Conservation (phyloP, 169 alveolate genomes). For the Plasmodium reichenowi region DNA sequence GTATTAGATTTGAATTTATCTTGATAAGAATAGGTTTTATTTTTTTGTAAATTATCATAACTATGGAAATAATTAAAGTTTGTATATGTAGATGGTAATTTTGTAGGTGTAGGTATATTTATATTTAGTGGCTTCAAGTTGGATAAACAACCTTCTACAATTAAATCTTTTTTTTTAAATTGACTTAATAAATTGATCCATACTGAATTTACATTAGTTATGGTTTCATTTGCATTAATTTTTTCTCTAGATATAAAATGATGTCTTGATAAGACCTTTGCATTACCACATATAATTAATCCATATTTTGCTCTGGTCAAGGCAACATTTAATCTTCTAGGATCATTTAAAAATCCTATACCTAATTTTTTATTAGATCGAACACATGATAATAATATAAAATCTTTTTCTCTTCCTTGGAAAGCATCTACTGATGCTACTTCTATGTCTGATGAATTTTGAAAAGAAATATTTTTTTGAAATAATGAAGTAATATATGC, state of each 20-base stretch:
- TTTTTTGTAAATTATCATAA: neutral
- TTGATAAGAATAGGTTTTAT: neutral
- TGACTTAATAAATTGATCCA: slow-evolving; percentile 92
- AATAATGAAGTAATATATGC: slow-evolving; percentile 88
- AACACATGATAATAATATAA: slow-evolving; percentile 91
- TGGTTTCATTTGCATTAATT: slow-evolving; percentile 80
- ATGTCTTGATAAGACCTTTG: slow-evolving; percentile 74
- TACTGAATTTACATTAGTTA: slow-evolving; percentile 80
- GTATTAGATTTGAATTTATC: neutral
- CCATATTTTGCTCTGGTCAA: slow-evolving; percentile 95
- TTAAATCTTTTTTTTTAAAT: slow-evolving; percentile 89
- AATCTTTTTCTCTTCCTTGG: slow-evolving; percentile 94
- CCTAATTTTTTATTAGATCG: slow-evolving; percentile 88
- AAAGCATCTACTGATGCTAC: slow-evolving; percentile 91
- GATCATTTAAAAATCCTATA: slow-evolving; percentile 92
- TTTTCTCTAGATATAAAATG: slow-evolving; percentile 76
- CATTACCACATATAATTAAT: slow-evolving; percentile 88
- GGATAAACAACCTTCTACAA: slow-evolving; percentile 94
- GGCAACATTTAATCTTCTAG: slow-evolving; percentile 95
- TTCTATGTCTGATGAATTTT: slow-evolving; percentile 81
- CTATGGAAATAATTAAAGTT: slow-evolving; percentile 29
- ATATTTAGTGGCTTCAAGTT: slow-evolving; percentile 79
- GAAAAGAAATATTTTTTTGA: slow-evolving; percentile 77
- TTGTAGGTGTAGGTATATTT: slow-evolving; percentile 50
- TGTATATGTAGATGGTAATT: slow-evolving; percentile 43